Conservation (phyloP, 352 stramenopile genomes). For the Blastocystis hominis region DNA sequence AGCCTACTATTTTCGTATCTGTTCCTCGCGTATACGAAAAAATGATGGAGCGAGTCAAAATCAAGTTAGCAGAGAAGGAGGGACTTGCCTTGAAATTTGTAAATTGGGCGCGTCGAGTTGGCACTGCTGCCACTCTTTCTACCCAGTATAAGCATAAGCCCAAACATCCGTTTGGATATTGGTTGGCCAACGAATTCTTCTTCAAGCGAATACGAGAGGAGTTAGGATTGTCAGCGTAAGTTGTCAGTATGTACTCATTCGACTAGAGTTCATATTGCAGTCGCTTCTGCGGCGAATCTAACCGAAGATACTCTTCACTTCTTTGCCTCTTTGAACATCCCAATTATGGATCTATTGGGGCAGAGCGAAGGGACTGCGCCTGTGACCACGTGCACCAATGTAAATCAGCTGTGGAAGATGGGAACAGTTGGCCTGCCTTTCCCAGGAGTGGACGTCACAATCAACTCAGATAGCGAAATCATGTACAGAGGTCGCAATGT, state of each 20-base stretch:
- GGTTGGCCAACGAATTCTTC: constrained; percentile 74
- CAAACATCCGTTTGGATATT: constrained; percentile 75
- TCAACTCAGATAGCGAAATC: not conserved
- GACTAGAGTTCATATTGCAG: constrained; percentile 21
- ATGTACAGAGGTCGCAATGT: constrained; percentile 16
- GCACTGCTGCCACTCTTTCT: constrained; percentile 62
- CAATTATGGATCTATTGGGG: constrained; percentile 82
- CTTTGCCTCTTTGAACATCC: constrained; percentile 83
- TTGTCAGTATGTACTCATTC: constrained; percentile 60
- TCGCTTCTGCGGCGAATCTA: constrained; percentile 74
- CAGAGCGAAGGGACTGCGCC: constrained; percentile 80
- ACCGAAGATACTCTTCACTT: constrained; percentile 82
- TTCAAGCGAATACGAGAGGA: constrained; percentile 62
- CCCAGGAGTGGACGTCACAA: constrained; percentile 5
- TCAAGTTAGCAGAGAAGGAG: constrained; percentile 72
- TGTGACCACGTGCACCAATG: constrained; percentile 64
- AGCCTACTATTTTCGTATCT: constrained; percentile 73
- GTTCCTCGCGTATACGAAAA: constrained; percentile 74
- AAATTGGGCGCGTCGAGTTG: constrained; percentile 74
- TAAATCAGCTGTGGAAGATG: constrained; percentile 61
- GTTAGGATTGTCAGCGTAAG: constrained; percentile 50
- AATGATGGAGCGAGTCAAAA: constrained; percentile 66
- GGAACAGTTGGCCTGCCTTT: constrained; percentile 55
- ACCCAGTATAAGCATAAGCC: constrained; percentile 75
- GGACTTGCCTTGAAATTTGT: constrained; percentile 81